Evolutionary conservation across 192 early-diverging fungal species (phyloP), one percentile per base, ranked within the genome.

Genomic region (Podila clonocystis): DNA sequence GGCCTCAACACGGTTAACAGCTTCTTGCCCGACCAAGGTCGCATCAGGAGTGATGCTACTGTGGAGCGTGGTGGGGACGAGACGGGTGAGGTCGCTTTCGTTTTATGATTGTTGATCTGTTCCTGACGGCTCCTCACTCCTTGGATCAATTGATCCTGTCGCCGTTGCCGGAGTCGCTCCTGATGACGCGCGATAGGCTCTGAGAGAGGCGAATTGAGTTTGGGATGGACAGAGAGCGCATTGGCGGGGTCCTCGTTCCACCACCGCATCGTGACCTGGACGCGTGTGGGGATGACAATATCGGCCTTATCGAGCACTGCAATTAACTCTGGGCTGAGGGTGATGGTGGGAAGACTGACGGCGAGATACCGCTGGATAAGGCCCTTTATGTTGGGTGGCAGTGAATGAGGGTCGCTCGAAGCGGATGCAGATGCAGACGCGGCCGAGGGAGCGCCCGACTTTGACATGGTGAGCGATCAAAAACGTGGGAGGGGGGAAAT

Each of bases 231-330:
- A 41, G 77, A 68, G 29, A 80, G 77, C 15, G 77, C 72, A 7
- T n/a, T 60, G 45, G 57, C 11, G n/a, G 60, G 41, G 77, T 80
- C 70, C 34, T 80, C 77, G 29, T 72, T 80, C 77, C 77, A 80
- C 77, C 77, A 80, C 20, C 77, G 77, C 66, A 80, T 80, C n/a
- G 77, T 80, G 19, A 80, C 77, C 36, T 80, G 63, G 15, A 80
- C 58, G 41, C 62, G 62, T 6, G 68, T 50, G n/a, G 77, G 77
- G 41, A 80, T 80, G 26, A 80, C 24, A 55, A 65, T 41, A n/a
- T 65, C 66, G 5, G 71, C 66, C 33, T 33, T 64, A 29, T 80
- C 77, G 55, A 80, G 71, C 4, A 64, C 57, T 60, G 59, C 67
- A 41, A 80, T 73, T n/a, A 80, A 34, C 29, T 80, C 77, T 11